Evolutionary conservation across 768 basidiomycete species (phyloP), one percentile per base, ranked within the genome.

Genomic region (Pulveroboletus sp.): DNA sequence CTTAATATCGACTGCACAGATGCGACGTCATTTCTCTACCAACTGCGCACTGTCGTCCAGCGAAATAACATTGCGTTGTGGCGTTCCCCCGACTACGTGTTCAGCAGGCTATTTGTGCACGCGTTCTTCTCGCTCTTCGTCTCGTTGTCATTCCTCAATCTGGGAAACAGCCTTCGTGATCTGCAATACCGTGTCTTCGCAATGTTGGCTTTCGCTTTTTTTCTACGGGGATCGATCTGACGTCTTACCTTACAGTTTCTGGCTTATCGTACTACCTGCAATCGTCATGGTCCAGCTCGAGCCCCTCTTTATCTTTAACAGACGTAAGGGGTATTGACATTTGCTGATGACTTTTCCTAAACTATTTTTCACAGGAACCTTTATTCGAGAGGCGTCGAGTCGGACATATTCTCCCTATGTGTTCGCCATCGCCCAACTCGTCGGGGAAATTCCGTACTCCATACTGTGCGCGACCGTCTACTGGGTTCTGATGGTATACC

Each of bases 401-500:
- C 80, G 86, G 51, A 93, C 93, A 61, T 93, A 93, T 68, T 87
- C 85, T 0, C 84, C 89, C 0, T 83, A 83, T 49, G 88, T 91
- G 19, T 94, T 94, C 63, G 86, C 90, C 26, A 76, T 89, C 29
- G 82, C 84, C 3, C 92, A 93, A 62, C 73, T 93, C 22, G 63
- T 89, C 13, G 84, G 89, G 36, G 91, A 95, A 67, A 76, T 88
- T 47, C 92, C 90, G 0, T 87, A 85, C 66, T 83, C 78, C 41
- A 62, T 86, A 27, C 60, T 88, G 13, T 91, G 88, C 56, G 84
- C 78, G 11, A 60, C 81, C 43, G 74, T 83, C 0, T 93, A 92
- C 69, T 94, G 85, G 86, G 76, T 76, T 20, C 65, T 86, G 19
- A 83, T 85, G 83, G 79, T 86, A 4, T 89, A 79, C 61, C 83